Evolutionary conservation across 352 stramenopile genomes (phyloP).

Genomic region (Pythium myriotylum): DNA sequence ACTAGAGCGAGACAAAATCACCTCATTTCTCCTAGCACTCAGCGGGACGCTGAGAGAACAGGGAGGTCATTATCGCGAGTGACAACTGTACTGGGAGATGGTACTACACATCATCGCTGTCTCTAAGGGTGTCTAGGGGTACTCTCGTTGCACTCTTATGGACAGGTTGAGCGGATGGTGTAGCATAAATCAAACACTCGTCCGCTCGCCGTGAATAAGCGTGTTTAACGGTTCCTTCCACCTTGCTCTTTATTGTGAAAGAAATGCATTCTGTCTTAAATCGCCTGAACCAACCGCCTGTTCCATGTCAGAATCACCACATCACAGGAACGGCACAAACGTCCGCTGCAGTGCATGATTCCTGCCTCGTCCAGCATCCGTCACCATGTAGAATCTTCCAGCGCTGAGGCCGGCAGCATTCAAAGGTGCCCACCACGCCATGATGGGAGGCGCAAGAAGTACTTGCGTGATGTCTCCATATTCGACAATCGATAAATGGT

Average conservation of each 20-base stretch:
- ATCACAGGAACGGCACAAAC: slow-evolving; percentile 17
- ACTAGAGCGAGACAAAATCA: no score
- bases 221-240: slow-evolving; percentile 10
- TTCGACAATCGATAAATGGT: slow-evolving; percentile 25
- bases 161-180: slow-evolving; percentile 9
- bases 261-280: slow-evolving; percentile 10
- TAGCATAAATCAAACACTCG: slow-evolving; percentile 6
- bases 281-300: slow-evolving; percentile 8
- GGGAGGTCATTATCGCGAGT: no score
- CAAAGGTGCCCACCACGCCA: slow-evolving; percentile 1
- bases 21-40: no score
- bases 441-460: slow-evolving; percentile 18
- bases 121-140: no score
- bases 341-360: slow-evolving; percentile 11
- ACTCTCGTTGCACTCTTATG: slow-evolving; percentile 2
- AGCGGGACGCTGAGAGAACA: no score
- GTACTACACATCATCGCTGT: no score
- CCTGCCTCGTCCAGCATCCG: slow-evolving; percentile 15
- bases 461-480: slow-evolving; percentile 12
- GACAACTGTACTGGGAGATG: no score
- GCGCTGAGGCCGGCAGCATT: slow-evolving; percentile 17
- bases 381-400: slow-evolving; percentile 26
- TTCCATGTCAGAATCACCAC: slow-evolving; percentile 14
- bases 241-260: slow-evolving; percentile 9
- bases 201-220: slow-evolving; percentile 1